These are phyloP conservation scores for Cucurbita ficifolia DNA, from an alignment of 306 rosid species.

Conservation along the genomic window DNA sequence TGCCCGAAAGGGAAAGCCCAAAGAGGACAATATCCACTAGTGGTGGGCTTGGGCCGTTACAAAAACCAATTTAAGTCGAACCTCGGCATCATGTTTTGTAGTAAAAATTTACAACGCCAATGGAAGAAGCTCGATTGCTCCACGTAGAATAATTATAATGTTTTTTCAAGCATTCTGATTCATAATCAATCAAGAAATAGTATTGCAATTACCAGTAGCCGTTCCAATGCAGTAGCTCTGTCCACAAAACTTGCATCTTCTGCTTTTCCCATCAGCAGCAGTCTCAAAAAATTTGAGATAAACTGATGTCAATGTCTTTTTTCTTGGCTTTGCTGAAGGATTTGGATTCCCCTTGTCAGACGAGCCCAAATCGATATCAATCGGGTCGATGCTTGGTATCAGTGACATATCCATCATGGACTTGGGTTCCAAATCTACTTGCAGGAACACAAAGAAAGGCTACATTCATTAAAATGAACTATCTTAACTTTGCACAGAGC, in stretches of 20 bases:
- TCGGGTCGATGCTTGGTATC: conserved; percentile 46
- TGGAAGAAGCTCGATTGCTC: background rate
- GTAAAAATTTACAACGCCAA: too few species aligned
- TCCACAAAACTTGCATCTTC: conserved; percentile 93
- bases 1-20: too few species aligned
- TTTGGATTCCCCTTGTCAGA: conserved; percentile 50
- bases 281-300: conserved; percentile 90
- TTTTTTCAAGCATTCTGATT: background rate
- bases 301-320: conserved; percentile 95
- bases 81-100: background rate
- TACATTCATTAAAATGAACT: conserved; percentile 1
- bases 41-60: too few species aligned
- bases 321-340: conserved; percentile 52
- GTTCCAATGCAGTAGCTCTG: conserved; percentile 87
- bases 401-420: conserved; percentile 57
- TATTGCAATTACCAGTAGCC: conserved; percentile 56
- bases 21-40: too few species aligned
- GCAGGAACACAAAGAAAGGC: conserved; percentile 11
- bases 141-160: background rate
- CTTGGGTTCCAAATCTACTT: conserved; percentile 54
- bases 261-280: conserved; percentile 68
- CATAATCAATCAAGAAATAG: conserved; percentile 5
- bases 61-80: background rate
- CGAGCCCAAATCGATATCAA: conserved; percentile 45
- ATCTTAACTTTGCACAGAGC: conserved; percentile 6